Base-by-base conservation (phyloP, 352 stramenopile species). In the Globisporangium acanthophoron region DNA sequence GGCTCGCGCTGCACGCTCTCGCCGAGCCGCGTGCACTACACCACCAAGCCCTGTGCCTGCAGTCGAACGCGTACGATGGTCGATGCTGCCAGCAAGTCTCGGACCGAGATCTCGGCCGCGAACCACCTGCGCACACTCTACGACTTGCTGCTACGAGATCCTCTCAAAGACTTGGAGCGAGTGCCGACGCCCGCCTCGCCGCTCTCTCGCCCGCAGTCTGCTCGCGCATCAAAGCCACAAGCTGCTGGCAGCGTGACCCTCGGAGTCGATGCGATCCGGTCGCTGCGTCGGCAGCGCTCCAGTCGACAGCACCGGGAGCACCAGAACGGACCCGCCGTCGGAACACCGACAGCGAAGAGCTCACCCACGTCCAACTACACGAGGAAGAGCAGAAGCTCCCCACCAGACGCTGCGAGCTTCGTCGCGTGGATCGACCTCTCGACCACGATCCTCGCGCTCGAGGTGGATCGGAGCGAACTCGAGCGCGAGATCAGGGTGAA, bases 121-220 rank as follows among this genome's bases (percentile, higher is more conserved):
- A 49, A 66, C 20, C 58, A 73, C 50, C 53, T 78, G 16, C 70
- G 59, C 11, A 69, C 67, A 37, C 40, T 61, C 13, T 73, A 74
- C 45, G 61, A 73, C 5, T 53, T 57, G 20, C 56, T 74, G 11
- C 21, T 54, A 24, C 6, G 8, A 24, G 1, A 44, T 40, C 18
- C 56, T 15, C 21, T 12, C 12, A 5, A 55, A 27, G 5, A n/a
- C 43, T 5, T 39, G 44, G 18, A 40, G 46, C 16, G 11, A 45
- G 41, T 55, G 29, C n/a, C 18, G 18, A n/a, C 13, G 7, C 6
- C 8, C 4, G 48, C 47, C 7, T 51, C 31, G 39, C 35, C 49
- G 1, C 55, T 29, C 16, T 3, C 41, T 20, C 41, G 61, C 1
- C 61, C 55, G n/a, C 55, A 66, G 41, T 63, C 61, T 1, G 61